Base-by-base conservation (phyloP, 345 rosid species). In the Populus simonii region DNA sequence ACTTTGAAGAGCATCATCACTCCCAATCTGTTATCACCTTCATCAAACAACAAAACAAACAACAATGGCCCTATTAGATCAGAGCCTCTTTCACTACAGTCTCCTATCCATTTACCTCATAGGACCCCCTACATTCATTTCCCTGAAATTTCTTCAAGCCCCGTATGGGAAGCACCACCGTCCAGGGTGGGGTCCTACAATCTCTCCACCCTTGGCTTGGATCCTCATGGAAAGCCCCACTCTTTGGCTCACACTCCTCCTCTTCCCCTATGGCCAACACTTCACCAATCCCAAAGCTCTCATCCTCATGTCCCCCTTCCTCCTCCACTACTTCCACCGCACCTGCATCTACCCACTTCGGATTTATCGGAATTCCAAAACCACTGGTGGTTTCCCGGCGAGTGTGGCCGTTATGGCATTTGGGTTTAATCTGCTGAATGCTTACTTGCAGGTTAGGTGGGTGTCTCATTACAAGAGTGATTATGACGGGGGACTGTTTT, bases 141-240 rank as follows among this genome's bases (percentile, higher is more conserved):
- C 86, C 79, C 90, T 94, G 7, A 79, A 67, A 39, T 91, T 88
- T 92, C 87, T 91, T 78, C 93, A 91, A 80, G 97, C 97, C 63
- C 95, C 98, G 5, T 96, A 96, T 75, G 98, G 99, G 31, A 94
- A 96, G 86, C 98, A 96, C 89, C 79, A 80, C 78, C 97, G 97
- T 22, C 78, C 89, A 1, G 97, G 99, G 3, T 96, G 97, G 97
- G 99, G 99, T 7, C 97, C 97, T 69, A 83, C 91, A 72, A 63
- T 96, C 41, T 79, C 92, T 16, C 85, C 97, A 2, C 84, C 97
- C 7, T 49, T 91, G 63, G 98, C 98, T 57, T 96, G 99, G 99
- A 89, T 92, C 81, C 76, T 94, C 76, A 96, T 92, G 99, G 99
- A 94, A 81, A 90, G 93, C 77, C 98, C 99, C 53, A 84, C 94